Base-by-base conservation (phyloP, 768 basidiomycete genomes). In the Boletus vermiculosoides region DNA sequence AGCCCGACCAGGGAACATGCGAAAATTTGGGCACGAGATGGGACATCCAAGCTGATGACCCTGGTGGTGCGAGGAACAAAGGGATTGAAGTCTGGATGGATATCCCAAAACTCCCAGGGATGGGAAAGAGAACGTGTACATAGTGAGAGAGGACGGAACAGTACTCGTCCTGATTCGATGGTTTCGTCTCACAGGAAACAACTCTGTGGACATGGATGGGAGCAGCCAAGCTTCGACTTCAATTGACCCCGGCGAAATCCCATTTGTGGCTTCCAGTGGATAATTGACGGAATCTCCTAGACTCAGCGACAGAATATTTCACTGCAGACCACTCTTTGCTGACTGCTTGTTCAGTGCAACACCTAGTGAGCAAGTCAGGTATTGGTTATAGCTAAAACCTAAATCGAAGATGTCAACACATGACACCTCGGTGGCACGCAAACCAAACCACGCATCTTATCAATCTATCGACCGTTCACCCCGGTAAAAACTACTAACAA, bases 121-220 rank as follows among this genome's bases (percentile, higher is more conserved):
- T 49, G 60, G 52, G 54, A 55, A 50, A 34, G 20, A 33, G 3
- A 37, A 44, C 25, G 4, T 25, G 36, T 22, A 6, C 33, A 36
- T 23, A 49, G 34, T n/a, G 18, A 34, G 40, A 16, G 31, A n/a
- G 41, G 28, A 28, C 6, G 15, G 4, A 8, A 20, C 6, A 13
- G 13, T 6, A 8, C 41, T 49, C 16, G 22, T 33, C 56, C 36
- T 40, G 18, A 52, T 57, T 49, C 30, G 46, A 37, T 34, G 50
- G 30, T 58, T 60, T 58, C 16, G 36, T 60, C 59, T 45, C 56
- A 60, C 56, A 54, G 31, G 59, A 60, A 53, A 55, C 41, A 33
- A 34, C 12, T 37, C 33, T n/a, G 42, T 33, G 20, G 45, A 46
- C 31, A 18, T 40, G 56, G 48, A 22, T 25, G 55, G 33, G 46